Evolutionary conservation across 1,139 yeast genomes (phyloP).

Genomic region (Meyerozyma elateridarum): DNA sequence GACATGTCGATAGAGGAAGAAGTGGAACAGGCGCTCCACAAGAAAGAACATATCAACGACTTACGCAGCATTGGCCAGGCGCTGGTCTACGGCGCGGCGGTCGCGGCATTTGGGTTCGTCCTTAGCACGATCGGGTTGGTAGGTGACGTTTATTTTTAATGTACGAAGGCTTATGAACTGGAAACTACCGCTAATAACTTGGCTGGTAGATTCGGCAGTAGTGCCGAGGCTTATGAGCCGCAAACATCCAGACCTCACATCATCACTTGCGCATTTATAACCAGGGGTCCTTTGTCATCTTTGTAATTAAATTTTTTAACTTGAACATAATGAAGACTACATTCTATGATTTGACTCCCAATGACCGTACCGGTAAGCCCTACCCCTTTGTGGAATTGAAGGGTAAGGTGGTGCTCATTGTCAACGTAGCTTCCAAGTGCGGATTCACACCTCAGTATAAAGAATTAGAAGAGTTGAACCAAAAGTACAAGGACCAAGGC

Average conservation of each 20-base stretch:
- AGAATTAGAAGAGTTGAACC: slow-evolving; percentile 78
- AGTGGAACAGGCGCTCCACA: slow-evolving; percentile 35
- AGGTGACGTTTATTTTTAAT: slow-evolving; percentile 38
- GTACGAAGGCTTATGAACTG: slow-evolving; percentile 4
- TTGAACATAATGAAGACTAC: slow-evolving; percentile 10
- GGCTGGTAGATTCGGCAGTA: too few species aligned
- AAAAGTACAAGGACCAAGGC: slow-evolving; percentile 71
- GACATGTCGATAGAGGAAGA: slow-evolving; percentile 32
- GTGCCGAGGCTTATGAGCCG: too few species aligned
- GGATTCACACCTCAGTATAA: slow-evolving; percentile 78
- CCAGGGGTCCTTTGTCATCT: background rate
- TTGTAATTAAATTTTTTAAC: background rate
- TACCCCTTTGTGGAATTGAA: slow-evolving; percentile 65
- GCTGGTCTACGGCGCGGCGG: slow-evolving; percentile 32
- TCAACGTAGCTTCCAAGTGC: slow-evolving; percentile 92
- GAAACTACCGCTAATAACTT: too few species aligned
- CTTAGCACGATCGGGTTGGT: slow-evolving; percentile 44
- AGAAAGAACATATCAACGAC: slow-evolving; percentile 34
- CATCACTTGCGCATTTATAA: background rate
- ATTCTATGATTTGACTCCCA: slow-evolving; percentile 41
- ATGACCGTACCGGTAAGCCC: slow-evolving; percentile 51
- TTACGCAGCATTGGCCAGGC: slow-evolving; percentile 27
- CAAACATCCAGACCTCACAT: too few species aligned
- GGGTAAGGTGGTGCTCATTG: slow-evolving; percentile 88
- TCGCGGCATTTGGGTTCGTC: slow-evolving; percentile 38